A percentile compares a stretch with the other conserved stretches of the same genome.
Conservation (phyloP, 148 eudicot species). For the Camellia lanceoleosa region DNA sequence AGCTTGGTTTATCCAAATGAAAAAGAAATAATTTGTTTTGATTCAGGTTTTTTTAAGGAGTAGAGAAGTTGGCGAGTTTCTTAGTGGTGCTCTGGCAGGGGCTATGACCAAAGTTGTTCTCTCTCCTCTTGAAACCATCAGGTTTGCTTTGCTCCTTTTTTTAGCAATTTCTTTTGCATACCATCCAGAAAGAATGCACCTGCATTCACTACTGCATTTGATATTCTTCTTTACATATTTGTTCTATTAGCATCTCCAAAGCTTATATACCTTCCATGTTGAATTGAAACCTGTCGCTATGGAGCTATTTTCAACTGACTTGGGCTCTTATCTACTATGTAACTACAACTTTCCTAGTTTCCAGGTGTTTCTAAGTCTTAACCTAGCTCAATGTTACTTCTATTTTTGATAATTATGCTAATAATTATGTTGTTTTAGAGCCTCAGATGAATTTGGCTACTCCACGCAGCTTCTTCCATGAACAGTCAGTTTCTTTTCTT, state of each 20-base stretch:
- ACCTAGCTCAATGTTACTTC: neutral
- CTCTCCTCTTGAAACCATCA: conserved; percentile 97
- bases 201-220: neutral
- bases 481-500: no score
- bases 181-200: neutral
- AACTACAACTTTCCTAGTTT: neutral
- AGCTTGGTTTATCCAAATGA: neutral
- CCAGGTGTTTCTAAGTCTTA: neutral
- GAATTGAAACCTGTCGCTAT: neutral
- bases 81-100: conserved; percentile 96
- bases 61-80: conserved; percentile 86
- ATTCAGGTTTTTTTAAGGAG: conserved; percentile 47
- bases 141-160: conserved; percentile 37
- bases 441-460: no score
- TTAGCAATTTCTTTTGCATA: neutral
- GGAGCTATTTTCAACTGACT: neutral
- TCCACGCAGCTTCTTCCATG: neutral
- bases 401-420: neutral
- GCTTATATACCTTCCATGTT: neutral
- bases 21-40: conserved; percentile 15
- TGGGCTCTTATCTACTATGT: neutral
- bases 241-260: neutral
- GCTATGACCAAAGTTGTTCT: conserved; percentile 97
- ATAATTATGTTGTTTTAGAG: neutral
- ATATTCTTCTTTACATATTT: neutral